phyloP scores from a whole-genome alignment of 2,329 filamentous ascomycete genomes.

The Simplicillium sp. region DNA sequence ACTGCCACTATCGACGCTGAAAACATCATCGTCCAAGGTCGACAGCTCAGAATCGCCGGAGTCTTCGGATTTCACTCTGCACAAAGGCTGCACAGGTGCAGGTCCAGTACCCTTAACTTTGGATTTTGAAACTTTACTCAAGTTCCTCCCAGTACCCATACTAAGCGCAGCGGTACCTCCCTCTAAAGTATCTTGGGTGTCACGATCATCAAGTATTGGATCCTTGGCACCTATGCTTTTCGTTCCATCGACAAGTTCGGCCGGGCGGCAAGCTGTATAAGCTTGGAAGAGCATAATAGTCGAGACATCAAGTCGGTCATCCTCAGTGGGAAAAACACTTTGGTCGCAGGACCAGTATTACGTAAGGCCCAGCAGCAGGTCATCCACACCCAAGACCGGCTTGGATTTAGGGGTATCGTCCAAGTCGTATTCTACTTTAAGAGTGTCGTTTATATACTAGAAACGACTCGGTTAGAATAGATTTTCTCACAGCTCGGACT shows the following conservation, averaged over 20 bases:
- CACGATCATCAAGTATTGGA: constrained; percentile 10
- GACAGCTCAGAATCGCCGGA: background rate
- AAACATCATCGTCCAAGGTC: background rate
- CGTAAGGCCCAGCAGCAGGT: constrained; percentile 10
- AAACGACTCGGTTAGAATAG: too few species aligned
- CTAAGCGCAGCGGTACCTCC: too few species aligned
- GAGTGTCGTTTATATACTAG: constrained; percentile 1
- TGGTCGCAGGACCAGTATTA: constrained; percentile 12
- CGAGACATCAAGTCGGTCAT: constrained; percentile 12
- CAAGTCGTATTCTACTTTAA: constrained; percentile 10
- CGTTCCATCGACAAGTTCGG: constrained; percentile 14
- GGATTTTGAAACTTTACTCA: too few species aligned
- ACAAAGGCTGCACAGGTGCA: too few species aligned
- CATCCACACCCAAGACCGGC: constrained; percentile 7
- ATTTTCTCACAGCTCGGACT: background rate
- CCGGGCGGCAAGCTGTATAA: constrained; percentile 12
- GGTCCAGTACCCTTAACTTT: too few species aligned
- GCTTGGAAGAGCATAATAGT: constrained; percentile 14
- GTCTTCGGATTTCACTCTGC: constrained; percentile 1
- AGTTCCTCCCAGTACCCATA: too few species aligned
- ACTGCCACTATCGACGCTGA: background rate
- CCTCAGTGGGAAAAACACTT: constrained; percentile 13
- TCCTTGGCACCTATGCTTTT: constrained; percentile 12
- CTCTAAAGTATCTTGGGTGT: constrained; percentile 3
- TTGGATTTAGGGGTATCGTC: constrained; percentile 7